Evolutionary conservation across 129 eudicot species (phyloP), one percentile per base, ranked within the genome.

Genomic region (Mikania micrantha): DNA sequence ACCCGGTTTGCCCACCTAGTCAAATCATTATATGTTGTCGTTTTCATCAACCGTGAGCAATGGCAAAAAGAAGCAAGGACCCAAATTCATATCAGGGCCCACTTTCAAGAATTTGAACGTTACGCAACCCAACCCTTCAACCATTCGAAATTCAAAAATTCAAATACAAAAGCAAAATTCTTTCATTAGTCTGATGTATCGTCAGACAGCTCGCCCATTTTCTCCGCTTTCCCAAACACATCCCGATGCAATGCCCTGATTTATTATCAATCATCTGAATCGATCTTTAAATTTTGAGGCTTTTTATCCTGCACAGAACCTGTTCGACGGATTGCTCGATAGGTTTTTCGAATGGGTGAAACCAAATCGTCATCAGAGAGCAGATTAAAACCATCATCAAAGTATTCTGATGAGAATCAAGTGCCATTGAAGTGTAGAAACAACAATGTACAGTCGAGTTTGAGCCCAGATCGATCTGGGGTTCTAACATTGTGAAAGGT

Each of bases 401-500:
- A 71, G 69, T 86, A 69, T 64, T 64, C 86, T 5, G 90, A 90
- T 75, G 95, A 90, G 71, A 90, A 87, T 76, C 91, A 84, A 75
- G 60, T 21, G 17, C 91, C 91, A 15, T 48, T 61, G 1, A 83
- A 83, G 80, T 69, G 61, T 36, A 81, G 59, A 69, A 79, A 72
- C 42, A 66, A 70, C 70, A 77, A 64, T 68, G 74, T 67, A 32
- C 69, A 82, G 17, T 61, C 90, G 1, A 75, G 68, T 68, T 52
- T 75, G 56, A 85, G 68, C 80, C 82, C 19, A 82, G 79, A 57
- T 84, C 97, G 75, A 84, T 88, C 0, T 90, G 95, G 95, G 97
- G 97, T 19, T 84, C 95, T 0, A 79, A 90, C 28, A 77, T 90
- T 16, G 97, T 87, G 35, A 90, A 90, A 56, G 97, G 97, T 0